Base-by-base conservation (phyloP, 2,329 filamentous ascomycete species). In the Ophiocordyceps robertsii region DNA sequence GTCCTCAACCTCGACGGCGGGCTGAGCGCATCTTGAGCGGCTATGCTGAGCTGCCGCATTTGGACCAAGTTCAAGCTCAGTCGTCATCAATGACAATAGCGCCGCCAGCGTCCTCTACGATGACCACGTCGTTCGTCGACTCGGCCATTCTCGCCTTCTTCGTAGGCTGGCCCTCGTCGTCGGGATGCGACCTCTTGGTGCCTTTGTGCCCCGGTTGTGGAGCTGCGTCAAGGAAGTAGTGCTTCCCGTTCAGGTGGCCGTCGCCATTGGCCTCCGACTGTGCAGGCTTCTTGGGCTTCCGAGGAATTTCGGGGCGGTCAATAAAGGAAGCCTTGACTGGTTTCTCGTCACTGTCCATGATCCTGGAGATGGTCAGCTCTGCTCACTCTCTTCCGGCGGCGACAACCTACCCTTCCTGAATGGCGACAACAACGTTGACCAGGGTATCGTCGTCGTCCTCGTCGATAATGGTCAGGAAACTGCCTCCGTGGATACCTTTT, bases 1-100 rank as follows among this genome's bases (percentile, higher is more conserved):
- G 72, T 89, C 40, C 68, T 95, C 41, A 92, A 89, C 58, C 69
- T 95, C 27, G 88, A 94, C 60, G 88, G 88, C 14, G 88, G 88
- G 2, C 60, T 93, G 50, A 88, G 83, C 59, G 84, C 83, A 40
- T 62, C 61, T 52, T 84, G 57, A 70, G 27, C 44, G 42, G 42
- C 9, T 6, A 6, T 27, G 24, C 6, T 27, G 24, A 27, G 24
- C 24, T 27, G 24, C 24, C 24, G 24, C 24, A 27, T 27, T 27
- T 27, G 24, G 24, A 27, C 24, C 24, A 6, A 27, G 9, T 27
- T 3, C 24, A 27, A 27, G 24, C 21, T 70, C 58, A 77, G 51
- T 77, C 71, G 57, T 80, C 75, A 44, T 79, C 73, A 55, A 87
- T 84, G 46, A 84, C 54, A 51, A 85, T 84, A 17, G 77, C 72